Evolutionary conservation across 441 rosid species (phyloP).

Genomic region (Sinapis alba): DNA sequence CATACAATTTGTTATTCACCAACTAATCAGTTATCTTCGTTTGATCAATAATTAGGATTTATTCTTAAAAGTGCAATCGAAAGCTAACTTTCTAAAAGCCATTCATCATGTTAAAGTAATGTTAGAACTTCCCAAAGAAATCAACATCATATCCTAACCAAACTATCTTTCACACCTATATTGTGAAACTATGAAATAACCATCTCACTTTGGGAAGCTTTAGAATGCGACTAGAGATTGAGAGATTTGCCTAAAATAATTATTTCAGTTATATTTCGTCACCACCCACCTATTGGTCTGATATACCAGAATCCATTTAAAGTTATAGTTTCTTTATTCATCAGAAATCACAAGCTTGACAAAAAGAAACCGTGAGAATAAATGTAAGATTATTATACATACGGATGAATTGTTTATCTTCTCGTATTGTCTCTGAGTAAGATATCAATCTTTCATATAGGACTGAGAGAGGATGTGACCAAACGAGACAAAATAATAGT

Average conservation of each 20-base stretch:
- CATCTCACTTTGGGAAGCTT: conserved; percentile 17
- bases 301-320: background rate
- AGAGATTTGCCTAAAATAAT: background rate
- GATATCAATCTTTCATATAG: background rate
- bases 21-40: background rate
- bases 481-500: background rate
- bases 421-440: background rate
- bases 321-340: background rate
- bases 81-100: background rate
- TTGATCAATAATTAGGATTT: background rate
- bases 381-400: background rate
- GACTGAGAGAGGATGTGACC: conserved; percentile 3
- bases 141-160: conserved; percentile 37
- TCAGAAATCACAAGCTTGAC: background rate
- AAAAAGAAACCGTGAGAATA: background rate
- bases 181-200: background rate
- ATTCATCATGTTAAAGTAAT: conserved; percentile 3
- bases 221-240: conserved; percentile 15
- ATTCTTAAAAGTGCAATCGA: background rate
- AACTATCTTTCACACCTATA: conserved; percentile 18
- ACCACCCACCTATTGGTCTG: conserved; percentile 32
- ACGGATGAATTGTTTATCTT: background rate
- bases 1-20: background rate
- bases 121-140: conserved; percentile 15
- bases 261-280: background rate